phyloP scores from a whole-genome alignment of 352 stramenopile species.

The Phytopythium oedochilum region DNA sequence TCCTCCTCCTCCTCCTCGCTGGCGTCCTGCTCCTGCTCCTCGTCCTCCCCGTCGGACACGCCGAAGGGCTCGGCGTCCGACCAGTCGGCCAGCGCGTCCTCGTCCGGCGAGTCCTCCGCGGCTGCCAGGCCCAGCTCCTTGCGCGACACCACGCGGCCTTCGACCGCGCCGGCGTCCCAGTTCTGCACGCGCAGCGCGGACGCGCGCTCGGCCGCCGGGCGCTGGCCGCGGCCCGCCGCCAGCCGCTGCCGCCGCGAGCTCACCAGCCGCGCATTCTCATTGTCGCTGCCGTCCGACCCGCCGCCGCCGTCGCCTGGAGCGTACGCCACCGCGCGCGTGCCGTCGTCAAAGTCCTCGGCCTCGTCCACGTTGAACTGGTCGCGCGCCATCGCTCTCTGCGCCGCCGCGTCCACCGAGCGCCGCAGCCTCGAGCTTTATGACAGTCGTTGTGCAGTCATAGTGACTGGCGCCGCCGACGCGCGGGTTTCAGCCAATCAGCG shows the following conservation, averaged over 20 bases:
- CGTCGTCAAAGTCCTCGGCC: constrained; percentile 80
- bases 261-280: constrained; percentile 32
- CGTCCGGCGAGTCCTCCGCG: constrained; percentile 50
- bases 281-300: constrained; percentile 8
- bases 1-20: constrained; percentile 27
- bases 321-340: constrained; percentile 56
- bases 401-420: no score
- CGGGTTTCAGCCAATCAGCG: no score
- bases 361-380: constrained; percentile 76
- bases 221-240: constrained; percentile 17
- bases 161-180: constrained; percentile 50
- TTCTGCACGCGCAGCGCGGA: constrained; percentile 75
- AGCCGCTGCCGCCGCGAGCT: constrained; percentile 58
- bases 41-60: constrained; percentile 38
- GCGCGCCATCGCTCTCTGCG: constrained; percentile 24
- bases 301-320: constrained; percentile 3
- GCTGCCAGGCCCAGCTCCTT: constrained; percentile 30
- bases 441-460: no score
- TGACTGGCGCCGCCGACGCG: not conserved
- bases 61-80: constrained; percentile 82
- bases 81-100: constrained; percentile 73
- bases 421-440: not conserved
- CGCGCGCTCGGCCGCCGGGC: constrained; percentile 35
- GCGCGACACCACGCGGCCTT: constrained; percentile 76
- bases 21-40: constrained; percentile 20